Evolutionary conservation across 495 filamentous ascomycete species (phyloP), one percentile per base, ranked within the genome.

Genomic region (Hypoxylon crocopeplum): DNA sequence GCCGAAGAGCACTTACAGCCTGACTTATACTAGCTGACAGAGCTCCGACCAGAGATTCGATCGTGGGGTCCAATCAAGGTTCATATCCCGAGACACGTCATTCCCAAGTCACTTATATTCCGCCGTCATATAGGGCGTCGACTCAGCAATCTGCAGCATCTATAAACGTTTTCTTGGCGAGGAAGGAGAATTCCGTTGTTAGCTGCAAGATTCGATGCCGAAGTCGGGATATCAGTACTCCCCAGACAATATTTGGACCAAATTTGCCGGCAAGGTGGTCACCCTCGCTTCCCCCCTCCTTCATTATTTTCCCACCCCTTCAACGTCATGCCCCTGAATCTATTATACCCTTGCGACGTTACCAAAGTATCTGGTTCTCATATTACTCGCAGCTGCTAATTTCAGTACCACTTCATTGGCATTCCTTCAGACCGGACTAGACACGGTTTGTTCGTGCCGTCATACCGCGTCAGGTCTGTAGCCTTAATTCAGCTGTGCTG

Each of bases 261-360:
- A 53, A 63, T 49, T 51, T 57, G 41, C 59, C 59, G 59, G 59
- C 29, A 57, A 57, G 59, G 36, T 63, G 48, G n/a, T 25, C 46
- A 47, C 16, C 32, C 30, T 53, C 39, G 22, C 48, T 39, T 42
- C 40, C 27, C 44, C 30, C 40, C 17, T 36, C 17, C 12, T 19
- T 44, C 42, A 15, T 7, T 5, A 4, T 46, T 37, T 25, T 44
- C 44, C 29, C 19, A 34, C 15, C 11, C 5, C 24, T 46, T 37
- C 38, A 41, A 32, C 44, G 42, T 64, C 54, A 64, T 53, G 33
- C 13, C 41, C 24, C 25, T 22, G 16, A 53, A 30, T 42, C 32
- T 59, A 39, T 50, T 36, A 29, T 17, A 46, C 37, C 24, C 22
- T 32, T 47, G 33, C 49, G 16, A 56, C 36, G 45, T 41, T 47